phyloP scores from a whole-genome alignment of 2,329 filamentous ascomycete species.

The Calonectria multiphialidica region DNA sequence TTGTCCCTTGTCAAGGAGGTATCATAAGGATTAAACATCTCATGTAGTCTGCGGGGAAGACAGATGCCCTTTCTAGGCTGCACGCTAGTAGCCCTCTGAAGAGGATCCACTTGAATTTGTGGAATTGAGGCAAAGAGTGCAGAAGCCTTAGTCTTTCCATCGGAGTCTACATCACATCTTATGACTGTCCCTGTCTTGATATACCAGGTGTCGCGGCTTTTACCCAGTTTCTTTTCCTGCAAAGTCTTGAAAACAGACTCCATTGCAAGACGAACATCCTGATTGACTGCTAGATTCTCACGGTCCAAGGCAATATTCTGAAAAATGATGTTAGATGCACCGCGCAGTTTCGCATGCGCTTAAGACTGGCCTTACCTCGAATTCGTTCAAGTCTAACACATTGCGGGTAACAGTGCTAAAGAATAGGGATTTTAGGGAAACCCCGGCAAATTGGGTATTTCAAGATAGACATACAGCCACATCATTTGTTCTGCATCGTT shows the following conservation, averaged over 20 bases:
- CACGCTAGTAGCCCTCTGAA: neutral
- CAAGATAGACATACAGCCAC: neutral
- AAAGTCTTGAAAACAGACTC: neutral
- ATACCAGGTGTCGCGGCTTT: slow-evolving; percentile 1
- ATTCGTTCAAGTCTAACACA: neutral
- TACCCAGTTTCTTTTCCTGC: neutral
- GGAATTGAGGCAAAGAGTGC: neutral
- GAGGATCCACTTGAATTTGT: neutral
- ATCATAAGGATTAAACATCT: neutral
- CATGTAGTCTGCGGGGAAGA: neutral
- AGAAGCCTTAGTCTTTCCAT: neutral
- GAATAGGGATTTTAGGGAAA: no score
- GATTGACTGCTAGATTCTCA: neutral
- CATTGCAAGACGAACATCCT: neutral
- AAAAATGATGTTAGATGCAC: neutral
- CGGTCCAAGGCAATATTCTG: neutral
- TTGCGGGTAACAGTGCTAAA: neutral
- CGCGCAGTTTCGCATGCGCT: no score
- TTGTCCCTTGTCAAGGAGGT: neutral
- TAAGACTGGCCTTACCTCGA: no score
- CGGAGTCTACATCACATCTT: neutral
- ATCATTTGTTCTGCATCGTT: neutral
- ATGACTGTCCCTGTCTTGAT: slow-evolving; percentile 3
- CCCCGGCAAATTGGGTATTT: no score
- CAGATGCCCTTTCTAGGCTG: neutral